These are phyloP conservation scores for Coemansia umbellata DNA, from an alignment of 192 early-diverging fungal genomes.

Conservation along the genomic window DNA sequence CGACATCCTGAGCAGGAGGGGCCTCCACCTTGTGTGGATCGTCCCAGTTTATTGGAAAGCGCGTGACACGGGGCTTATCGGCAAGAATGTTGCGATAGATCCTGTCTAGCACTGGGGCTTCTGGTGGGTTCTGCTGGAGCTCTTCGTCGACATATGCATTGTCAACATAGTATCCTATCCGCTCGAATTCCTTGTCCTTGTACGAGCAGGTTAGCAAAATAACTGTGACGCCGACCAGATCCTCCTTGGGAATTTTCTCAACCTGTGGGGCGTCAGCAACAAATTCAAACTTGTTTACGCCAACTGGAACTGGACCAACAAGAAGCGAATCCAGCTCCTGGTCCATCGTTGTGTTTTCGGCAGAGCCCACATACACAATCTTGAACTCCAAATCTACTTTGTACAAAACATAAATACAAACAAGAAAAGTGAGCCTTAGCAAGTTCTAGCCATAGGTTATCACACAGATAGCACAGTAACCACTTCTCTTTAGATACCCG, in stretches of 20 bases:
- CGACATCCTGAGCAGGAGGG: constrained; percentile 19
- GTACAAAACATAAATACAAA: background rate
- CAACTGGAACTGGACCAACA: constrained; percentile 94
- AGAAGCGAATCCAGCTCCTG: constrained; percentile 93
- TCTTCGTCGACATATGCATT: constrained; percentile 89
- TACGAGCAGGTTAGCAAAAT: constrained; percentile 89
- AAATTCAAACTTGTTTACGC: constrained; percentile 91
- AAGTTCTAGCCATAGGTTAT: too few species aligned
- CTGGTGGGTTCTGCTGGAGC: constrained; percentile 74
- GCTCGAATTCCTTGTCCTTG: constrained; percentile 87
- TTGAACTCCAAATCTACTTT: constrained; percentile 93
- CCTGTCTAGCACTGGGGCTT: constrained; percentile 65
- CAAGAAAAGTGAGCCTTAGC: too few species aligned
- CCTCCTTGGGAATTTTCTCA: constrained; percentile 70
- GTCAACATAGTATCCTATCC: constrained; percentile 98
- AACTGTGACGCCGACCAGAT: constrained; percentile 86
- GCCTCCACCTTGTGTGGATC: constrained; percentile 36
- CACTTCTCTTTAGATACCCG: too few species aligned
- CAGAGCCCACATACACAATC: constrained; percentile 90
- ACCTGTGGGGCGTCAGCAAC: constrained; percentile 70
- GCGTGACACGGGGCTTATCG: constrained; percentile 91
- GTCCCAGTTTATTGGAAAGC: constrained; percentile 75
- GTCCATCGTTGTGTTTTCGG: constrained; percentile 74
- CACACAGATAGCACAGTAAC: too few species aligned
- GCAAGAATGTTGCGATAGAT: constrained; percentile 83